Conservation (phyloP, 2,329 filamentous ascomycete species). For the Apiospora malaysiana region DNA sequence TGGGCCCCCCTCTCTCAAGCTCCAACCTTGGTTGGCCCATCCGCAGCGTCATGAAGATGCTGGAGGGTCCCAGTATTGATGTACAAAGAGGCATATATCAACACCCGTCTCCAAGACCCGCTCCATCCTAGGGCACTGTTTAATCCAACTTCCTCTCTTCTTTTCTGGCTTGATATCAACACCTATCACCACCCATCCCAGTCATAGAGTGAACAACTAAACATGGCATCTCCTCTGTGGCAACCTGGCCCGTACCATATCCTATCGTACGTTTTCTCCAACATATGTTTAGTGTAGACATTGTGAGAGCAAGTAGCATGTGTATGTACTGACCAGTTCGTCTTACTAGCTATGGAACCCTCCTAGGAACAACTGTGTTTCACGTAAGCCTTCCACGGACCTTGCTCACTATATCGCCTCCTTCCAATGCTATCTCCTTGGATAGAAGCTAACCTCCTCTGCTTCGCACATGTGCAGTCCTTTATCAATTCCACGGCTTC, state of each 20-base stretch:
- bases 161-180: background rate
- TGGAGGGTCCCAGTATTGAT: slow-evolving; percentile 11
- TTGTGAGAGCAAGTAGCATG: too few species aligned
- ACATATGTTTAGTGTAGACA: background rate
- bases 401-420: background rate
- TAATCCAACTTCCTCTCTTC: slow-evolving; percentile 9
- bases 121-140: slow-evolving; percentile 1
- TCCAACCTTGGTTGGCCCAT: background rate
- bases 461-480: slow-evolving; percentile 53
- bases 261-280: slow-evolving; percentile 61
- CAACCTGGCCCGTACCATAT: slow-evolving; percentile 78
- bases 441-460: background rate
- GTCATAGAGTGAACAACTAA: slow-evolving; percentile 26
- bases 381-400: slow-evolving; percentile 63
- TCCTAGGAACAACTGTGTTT: slow-evolving; percentile 86
- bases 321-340: background rate
- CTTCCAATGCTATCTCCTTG: background rate
- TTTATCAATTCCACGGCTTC: slow-evolving; percentile 78
- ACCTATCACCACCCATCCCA: background rate
- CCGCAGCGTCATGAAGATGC: slow-evolving; percentile 10
- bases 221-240: slow-evolving; percentile 60
- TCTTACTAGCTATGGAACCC: slow-evolving; percentile 75
- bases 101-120: background rate
- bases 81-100: slow-evolving; percentile 14
- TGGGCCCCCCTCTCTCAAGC: background rate